A percentile compares a stretch with the other conserved stretches of the same genome.
Conservation (phyloP, 345 rosid species). For the Lumnitzera racemosa region DNA sequence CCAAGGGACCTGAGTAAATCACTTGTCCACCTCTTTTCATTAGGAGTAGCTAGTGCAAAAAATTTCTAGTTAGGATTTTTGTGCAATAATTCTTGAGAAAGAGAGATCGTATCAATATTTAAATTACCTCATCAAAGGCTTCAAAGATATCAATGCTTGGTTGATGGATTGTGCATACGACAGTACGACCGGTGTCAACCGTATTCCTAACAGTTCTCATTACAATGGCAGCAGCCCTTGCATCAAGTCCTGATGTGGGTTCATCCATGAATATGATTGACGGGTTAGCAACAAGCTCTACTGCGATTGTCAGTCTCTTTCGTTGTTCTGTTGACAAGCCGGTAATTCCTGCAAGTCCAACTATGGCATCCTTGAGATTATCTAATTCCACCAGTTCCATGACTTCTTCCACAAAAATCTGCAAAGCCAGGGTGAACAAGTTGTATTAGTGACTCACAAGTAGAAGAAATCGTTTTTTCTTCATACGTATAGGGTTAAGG, state of each 20-base stretch:
- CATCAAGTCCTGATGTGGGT: constrained; percentile 53
- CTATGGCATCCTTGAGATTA: constrained; percentile 31
- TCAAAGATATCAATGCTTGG: constrained; percentile 57
- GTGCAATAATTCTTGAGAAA: not conserved
- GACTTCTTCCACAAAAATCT: constrained; percentile 48
- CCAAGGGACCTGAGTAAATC: constrained; percentile 41
- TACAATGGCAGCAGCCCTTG: constrained; percentile 53
- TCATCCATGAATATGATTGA: constrained; percentile 62
- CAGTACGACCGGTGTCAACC: constrained; percentile 49
- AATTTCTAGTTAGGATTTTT: not conserved
- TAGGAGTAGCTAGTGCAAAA: constrained; percentile 22
- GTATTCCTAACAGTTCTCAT: constrained; percentile 53
- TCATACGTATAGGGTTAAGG: not conserved
- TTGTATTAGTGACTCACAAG: too few species aligned
- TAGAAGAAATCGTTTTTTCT: too few species aligned
- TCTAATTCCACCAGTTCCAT: constrained; percentile 40
- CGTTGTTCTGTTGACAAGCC: constrained; percentile 53
- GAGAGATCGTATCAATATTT: not conserved
- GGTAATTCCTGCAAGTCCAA: constrained; percentile 44
- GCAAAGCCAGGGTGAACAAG: constrained; percentile 3
- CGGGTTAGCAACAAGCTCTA: constrained; percentile 57
- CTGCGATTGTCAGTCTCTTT: constrained; percentile 50
- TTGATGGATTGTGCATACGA: constrained; percentile 55
- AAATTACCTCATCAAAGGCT: constrained; percentile 42
- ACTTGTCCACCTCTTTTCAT: constrained; percentile 57